Percentiles rank a stretch among this genome's conserved stretches.
Evolutionary conservation across 257 asterid genomes (phyloP).

Genomic region (Solanum tarapatanum): DNA sequence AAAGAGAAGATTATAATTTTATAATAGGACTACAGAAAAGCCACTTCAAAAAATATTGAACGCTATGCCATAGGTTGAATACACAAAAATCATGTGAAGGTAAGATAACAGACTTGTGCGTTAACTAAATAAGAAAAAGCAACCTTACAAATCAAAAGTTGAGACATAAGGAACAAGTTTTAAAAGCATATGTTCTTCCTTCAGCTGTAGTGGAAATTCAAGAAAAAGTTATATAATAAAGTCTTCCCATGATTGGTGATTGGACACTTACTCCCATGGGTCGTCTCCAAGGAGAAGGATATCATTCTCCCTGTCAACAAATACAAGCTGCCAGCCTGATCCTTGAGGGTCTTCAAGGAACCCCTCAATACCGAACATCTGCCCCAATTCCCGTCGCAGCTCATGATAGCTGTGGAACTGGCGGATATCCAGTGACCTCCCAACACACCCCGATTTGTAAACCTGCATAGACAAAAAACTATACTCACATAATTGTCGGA

Average conservation of each 20-base stretch:
- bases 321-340: slow-evolving; percentile 99
- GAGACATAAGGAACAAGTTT: not conserved
- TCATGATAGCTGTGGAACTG: slow-evolving; percentile 92
- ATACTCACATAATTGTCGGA: not conserved
- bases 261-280: slow-evolving; percentile 85
- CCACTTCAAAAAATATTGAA: not conserved
- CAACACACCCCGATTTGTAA: slow-evolving; percentile 70
- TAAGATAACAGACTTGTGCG: not conserved
- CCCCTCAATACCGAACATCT: slow-evolving; percentile 86
- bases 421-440: slow-evolving; percentile 85
- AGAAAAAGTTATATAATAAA: not conserved
- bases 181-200: not conserved
- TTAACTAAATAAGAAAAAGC: not conserved
- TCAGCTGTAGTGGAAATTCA: not conserved
- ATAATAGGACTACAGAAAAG: not conserved
- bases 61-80: not conserved
- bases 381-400: slow-evolving; percentile 82
- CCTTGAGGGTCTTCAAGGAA: slow-evolving; percentile 94
- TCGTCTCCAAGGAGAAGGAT: slow-evolving; percentile 99
- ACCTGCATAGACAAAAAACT: slow-evolving; percentile 45
- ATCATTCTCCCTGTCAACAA: slow-evolving; percentile 98
- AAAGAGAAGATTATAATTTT: not conserved
- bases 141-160: not conserved
- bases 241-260: not conserved
- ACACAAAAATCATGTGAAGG: not conserved